Base-by-base conservation (phyloP, 1,284 basidiomycete genomes). In the Leccinum pachyderme region DNA sequence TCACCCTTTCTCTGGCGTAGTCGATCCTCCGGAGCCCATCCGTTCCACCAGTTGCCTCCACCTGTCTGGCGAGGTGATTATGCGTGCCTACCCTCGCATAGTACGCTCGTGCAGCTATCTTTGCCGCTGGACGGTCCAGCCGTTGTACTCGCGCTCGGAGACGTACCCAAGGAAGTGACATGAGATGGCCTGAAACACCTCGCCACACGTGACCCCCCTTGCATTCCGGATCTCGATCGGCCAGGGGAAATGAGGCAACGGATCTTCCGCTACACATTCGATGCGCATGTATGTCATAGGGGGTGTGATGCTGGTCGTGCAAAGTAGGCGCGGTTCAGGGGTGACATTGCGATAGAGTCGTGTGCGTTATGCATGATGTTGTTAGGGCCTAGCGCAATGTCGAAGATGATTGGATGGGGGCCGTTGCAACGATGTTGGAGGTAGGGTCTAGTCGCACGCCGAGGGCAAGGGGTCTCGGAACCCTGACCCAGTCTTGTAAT, bases 221-320 rank as follows among this genome's bases (percentile, higher is more conserved):
- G 71, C 61, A 58, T 83, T 81, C 12, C 64, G 53, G 7, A 80
- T 75, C 49, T 76, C 77, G 51, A 84, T 72, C 3, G 81, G 79
- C 84, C 83, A 85, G 9, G 74, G 77, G 60, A 81, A 80, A 11
- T 59, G 61, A 0, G 71, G 69, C 45, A 73, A 69, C 2, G 75
- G 69, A 57, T 82, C 80, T 47, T 80, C 79, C 24, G 77, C 79
- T 24, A 86, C 71, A 6, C 70, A 75, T 48, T 72, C 75, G 66
- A 86, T 78, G 56, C 75, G 75, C 74, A 86, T 75, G 51, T 78
- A 73, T 5, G 78, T 77, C 39, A 83, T 70, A 55, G 81, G 78
- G 0, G 84, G 84, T 70, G 78, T 5, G 83, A 84, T 13, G 83
- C 84, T 0, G 82, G 82, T 62, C 84, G 81, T 9, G 75, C 67